Conservation (phyloP, 352 stramenopile species). For the Globisporangium solare region DNA sequence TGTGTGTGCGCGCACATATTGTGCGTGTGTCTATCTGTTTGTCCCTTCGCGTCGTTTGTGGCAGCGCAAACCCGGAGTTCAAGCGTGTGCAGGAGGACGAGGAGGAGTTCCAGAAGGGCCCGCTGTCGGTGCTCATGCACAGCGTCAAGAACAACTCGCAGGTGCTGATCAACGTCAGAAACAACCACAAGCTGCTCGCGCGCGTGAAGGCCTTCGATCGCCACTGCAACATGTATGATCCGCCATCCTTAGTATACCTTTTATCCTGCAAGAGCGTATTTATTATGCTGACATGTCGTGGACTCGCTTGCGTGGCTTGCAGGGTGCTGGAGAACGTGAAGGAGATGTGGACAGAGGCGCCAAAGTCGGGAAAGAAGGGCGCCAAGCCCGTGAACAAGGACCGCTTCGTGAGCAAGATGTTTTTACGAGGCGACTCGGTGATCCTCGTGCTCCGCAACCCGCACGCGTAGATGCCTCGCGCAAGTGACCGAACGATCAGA, state of each 20-base stretch:
- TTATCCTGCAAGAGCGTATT: not conserved
- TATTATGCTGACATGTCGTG: not conserved
- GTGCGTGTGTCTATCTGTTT: not conserved
- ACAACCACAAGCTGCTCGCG: slow-evolving; percentile 99
- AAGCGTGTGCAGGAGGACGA: slow-evolving; percentile 88
- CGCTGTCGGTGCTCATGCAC: slow-evolving; percentile 97
- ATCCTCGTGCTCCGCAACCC: slow-evolving; percentile 98
- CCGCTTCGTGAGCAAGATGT: slow-evolving; percentile 99
- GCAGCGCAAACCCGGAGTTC: slow-evolving; percentile 45
- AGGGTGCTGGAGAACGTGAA: slow-evolving; percentile 99
- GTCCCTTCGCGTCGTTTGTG: slow-evolving; percentile 2
- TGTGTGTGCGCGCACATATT: not conserved
- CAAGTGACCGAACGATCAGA: not conserved
- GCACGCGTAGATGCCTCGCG: slow-evolving; percentile 51
- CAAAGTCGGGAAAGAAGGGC: slow-evolving; percentile 96
- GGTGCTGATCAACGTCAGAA: slow-evolving; percentile 99
- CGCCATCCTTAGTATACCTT: not conserved
- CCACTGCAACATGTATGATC: slow-evolving; percentile 99
- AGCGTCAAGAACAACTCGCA: slow-evolving; percentile 98
- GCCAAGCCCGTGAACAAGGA: slow-evolving; percentile 98
- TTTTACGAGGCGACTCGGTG: slow-evolving; percentile 98
- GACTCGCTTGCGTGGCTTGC: not conserved
- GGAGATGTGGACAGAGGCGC: slow-evolving; percentile 99
- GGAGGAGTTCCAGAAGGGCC: slow-evolving; percentile 95
- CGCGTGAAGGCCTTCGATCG: slow-evolving; percentile 99